Conservation (phyloP, 495 filamentous ascomycete species). For the Trypethelium eluteriae region DNA sequence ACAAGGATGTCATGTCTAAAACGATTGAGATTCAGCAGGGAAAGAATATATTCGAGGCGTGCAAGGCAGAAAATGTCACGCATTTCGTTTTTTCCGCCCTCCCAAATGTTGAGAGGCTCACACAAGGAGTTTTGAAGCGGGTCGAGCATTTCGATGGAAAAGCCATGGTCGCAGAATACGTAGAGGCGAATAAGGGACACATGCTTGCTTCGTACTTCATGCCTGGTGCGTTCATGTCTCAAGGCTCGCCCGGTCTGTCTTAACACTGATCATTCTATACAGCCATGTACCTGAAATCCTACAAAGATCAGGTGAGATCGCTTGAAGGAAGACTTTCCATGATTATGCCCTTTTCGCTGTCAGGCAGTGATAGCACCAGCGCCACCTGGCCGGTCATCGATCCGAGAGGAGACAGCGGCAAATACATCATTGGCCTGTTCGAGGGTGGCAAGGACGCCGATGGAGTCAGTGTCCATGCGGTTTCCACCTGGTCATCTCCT, state of each 20-base stretch:
- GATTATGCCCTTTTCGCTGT: conserved; percentile 16
- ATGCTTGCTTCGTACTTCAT: conserved; percentile 22
- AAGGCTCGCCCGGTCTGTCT: not conserved
- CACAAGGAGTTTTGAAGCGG: conserved; percentile 41
- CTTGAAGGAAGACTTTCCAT: conserved; percentile 14
- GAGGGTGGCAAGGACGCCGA: conserved; percentile 20
- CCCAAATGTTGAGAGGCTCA: conserved; percentile 33
- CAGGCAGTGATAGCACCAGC: conserved; percentile 1
- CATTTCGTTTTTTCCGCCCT: conserved; percentile 48
- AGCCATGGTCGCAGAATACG: conserved; percentile 52
- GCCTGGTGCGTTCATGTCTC: conserved; percentile 17
- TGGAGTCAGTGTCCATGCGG: conserved; percentile 20
- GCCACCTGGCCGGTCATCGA: conserved; percentile 19
- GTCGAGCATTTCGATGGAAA: conserved; percentile 59
- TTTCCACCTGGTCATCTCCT: conserved; percentile 20
- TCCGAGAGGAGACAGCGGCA: conserved; percentile 16
- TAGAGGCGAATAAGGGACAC: conserved; percentile 29
- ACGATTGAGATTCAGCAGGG: conserved; percentile 50
- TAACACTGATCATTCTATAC: not conserved
- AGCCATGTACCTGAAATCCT: conserved; percentile 13
- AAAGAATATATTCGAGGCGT: conserved; percentile 48
- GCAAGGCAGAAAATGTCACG: conserved; percentile 41
- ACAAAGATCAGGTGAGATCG: not conserved
- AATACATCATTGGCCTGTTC: conserved; percentile 23
- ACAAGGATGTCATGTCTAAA: conserved; percentile 33